phyloP scores from a whole-genome alignment of 148 eudicot species.

The Gaultheria prostrata region DNA sequence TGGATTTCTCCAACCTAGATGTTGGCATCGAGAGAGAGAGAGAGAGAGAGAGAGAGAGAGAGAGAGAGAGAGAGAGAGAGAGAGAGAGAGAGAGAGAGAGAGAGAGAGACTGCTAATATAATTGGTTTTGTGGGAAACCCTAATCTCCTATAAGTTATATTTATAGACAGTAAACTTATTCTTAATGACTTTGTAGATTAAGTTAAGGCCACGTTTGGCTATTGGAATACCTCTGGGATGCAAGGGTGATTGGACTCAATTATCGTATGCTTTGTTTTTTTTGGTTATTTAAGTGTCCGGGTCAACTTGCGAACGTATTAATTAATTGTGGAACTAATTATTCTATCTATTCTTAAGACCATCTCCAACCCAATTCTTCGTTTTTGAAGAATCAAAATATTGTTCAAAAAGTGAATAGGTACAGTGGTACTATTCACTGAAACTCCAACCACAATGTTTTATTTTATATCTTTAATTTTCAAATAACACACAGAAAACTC shows the following conservation, averaged over 20 bases:
- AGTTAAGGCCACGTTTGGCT: neutral
- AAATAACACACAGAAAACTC: no score
- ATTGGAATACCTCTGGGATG: neutral
- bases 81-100: conserved; percentile 17
- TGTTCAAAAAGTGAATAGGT: no score
- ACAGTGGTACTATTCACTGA: no score
- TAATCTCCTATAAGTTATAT: conserved; percentile 34
- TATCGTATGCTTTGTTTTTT: no score
- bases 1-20: neutral
- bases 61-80: no score
- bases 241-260: no score
- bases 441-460: no score
- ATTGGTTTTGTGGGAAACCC: conserved; percentile 17
- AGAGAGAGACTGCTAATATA: neutral
- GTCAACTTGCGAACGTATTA: neutral
- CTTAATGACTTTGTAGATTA: neutral
- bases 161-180: conserved; percentile 19
- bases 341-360: no score
- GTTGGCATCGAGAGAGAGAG: neutral
- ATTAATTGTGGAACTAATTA: no score
- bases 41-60: conserved; percentile 19
- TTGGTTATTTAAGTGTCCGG: neutral
- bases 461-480: no score
- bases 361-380: no score
- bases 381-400: no score